A percentile compares a stretch with the other conserved stretches of the same genome.
phyloP scores from a whole-genome alignment of 2,329 filamentous ascomycete species.

The Verticillium isaacii region DNA sequence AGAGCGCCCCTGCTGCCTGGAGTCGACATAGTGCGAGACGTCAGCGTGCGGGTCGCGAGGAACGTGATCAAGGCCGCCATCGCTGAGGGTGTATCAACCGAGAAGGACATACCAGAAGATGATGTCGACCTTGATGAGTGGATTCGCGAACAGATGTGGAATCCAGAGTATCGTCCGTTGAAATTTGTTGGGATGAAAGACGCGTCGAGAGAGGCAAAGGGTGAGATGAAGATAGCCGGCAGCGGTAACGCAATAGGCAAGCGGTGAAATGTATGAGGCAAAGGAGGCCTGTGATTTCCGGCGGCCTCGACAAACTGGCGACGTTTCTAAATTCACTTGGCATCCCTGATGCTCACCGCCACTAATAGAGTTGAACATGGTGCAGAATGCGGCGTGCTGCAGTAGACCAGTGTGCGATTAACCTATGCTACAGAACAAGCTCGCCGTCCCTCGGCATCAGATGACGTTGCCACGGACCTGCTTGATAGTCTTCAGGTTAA shows the following conservation, averaged over 20 bases:
- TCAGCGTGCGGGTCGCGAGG: constrained; percentile 73
- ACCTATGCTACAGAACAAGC: background rate
- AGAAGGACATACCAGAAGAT: constrained; percentile 57
- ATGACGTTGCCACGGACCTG: constrained; percentile 34
- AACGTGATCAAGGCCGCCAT: constrained; percentile 70
- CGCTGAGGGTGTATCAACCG: constrained; percentile 62
- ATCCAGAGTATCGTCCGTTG: constrained; percentile 62
- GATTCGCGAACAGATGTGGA: constrained; percentile 79
- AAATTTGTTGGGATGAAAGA: constrained; percentile 46
- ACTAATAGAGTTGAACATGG: too few relatives aligned
- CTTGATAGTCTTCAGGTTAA: constrained; percentile 41
- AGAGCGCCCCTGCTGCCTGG: constrained; percentile 69
- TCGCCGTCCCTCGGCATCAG: constrained; percentile 6
- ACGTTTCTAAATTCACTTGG: too few relatives aligned
- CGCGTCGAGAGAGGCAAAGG: constrained; percentile 55
- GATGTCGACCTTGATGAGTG: constrained; percentile 59
- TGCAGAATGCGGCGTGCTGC: too few relatives aligned
- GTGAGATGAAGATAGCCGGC: constrained; percentile 47
- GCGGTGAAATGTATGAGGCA: constrained; percentile 1
- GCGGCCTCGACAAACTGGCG: too few relatives aligned
- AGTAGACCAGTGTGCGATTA: background rate
- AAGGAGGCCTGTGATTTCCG: too few relatives aligned
- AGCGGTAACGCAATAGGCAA: constrained; percentile 21
- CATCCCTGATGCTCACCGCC: too few relatives aligned
- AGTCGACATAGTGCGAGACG: constrained; percentile 66